Evolutionary conservation across 257 asterid genomes (phyloP).

Genomic region (Nicotiana paniculata): DNA sequence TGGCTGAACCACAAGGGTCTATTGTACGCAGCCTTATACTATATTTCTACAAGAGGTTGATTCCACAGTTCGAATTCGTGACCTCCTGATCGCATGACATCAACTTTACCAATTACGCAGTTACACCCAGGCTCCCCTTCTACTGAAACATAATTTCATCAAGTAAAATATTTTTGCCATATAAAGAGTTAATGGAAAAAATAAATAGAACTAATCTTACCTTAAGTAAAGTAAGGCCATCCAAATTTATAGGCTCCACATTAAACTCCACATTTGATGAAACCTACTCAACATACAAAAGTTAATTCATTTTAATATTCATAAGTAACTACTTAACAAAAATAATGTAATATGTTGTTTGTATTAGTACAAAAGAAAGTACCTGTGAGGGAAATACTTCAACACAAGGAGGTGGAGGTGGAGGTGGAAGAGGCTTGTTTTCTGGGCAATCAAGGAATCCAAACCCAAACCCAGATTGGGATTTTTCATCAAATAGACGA

Average conservation of each 20-base stretch:
- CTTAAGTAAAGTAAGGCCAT: conserved; percentile 71
- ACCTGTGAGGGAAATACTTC: conserved; percentile 74
- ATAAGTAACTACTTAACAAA: not conserved
- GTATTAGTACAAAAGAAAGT: not conserved
- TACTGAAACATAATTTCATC: not conserved
- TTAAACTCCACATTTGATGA: conserved; percentile 36
- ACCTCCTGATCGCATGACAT: too few relatives aligned
- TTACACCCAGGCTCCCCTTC: too few relatives aligned
- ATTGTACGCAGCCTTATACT: too few relatives aligned
- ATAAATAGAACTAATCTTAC: conserved; percentile 20
- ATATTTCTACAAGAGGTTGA: too few relatives aligned
- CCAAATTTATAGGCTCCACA: conserved; percentile 63
- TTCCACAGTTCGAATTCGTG: too few relatives aligned
- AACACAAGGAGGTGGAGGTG: conserved; percentile 80
- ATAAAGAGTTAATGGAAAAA: not conserved
- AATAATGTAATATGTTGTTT: not conserved
- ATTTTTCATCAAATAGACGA: conserved; percentile 52
- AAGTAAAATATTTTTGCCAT: not conserved
- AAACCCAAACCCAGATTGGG: conserved; percentile 13
- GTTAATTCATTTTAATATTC: not conserved
- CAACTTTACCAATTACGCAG: too few relatives aligned
- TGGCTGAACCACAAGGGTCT: too few relatives aligned
- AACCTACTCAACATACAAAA: conserved; percentile 28
- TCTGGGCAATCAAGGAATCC: conserved; percentile 46
- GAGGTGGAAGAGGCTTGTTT: conserved; percentile 42